Percentiles rank a stretch among this genome's conserved stretches.
phyloP scores from a whole-genome alignment of 306 rosid genomes.

The Cicer chorassanicum region DNA sequence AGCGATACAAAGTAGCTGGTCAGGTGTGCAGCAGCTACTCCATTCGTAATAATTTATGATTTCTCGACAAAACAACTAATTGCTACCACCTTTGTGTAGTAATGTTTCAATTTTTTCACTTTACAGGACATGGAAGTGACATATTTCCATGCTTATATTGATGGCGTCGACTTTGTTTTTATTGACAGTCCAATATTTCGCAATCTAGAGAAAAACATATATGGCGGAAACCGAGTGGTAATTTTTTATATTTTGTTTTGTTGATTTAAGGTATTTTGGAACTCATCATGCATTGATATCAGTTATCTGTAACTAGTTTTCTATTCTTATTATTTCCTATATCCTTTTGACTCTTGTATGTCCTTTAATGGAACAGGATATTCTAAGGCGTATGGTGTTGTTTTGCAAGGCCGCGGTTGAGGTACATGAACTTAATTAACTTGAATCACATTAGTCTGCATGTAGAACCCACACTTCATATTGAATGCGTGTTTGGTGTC shows the following conservation, averaged over 20 bases:
- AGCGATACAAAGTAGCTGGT: slow-evolving; percentile 70
- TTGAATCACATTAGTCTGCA: no score
- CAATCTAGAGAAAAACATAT: slow-evolving; percentile 62
- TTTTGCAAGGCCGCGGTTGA: slow-evolving; percentile 96
- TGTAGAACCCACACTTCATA: no score
- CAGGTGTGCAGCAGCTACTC: slow-evolving; percentile 66
- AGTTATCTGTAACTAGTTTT: slow-evolving; percentile 23
- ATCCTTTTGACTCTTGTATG: slow-evolving; percentile 42
- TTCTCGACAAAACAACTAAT: neutral
- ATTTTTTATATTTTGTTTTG: slow-evolving; percentile 41
- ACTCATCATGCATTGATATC: slow-evolving; percentile 26
- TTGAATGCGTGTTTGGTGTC: no score
- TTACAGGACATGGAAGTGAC: slow-evolving; percentile 82
- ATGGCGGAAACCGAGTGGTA: slow-evolving; percentile 83
- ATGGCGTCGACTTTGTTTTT: slow-evolving; percentile 92
- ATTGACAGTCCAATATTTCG: slow-evolving; percentile 65
- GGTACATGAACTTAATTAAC: slow-evolving; percentile 53
- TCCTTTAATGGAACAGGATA: slow-evolving; percentile 71
- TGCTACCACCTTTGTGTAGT: slow-evolving; percentile 25
- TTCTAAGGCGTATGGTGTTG: slow-evolving; percentile 84
- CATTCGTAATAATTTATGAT: slow-evolving; percentile 32
- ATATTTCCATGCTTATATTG: slow-evolving; percentile 75
- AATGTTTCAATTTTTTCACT: slow-evolving; percentile 39
- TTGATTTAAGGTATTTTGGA: slow-evolving; percentile 38
- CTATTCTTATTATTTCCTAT: slow-evolving; percentile 39